Evolutionary conservation across 2,329 filamentous ascomycete species (phyloP).

Genomic region (Penicillium brasilianum): DNA sequence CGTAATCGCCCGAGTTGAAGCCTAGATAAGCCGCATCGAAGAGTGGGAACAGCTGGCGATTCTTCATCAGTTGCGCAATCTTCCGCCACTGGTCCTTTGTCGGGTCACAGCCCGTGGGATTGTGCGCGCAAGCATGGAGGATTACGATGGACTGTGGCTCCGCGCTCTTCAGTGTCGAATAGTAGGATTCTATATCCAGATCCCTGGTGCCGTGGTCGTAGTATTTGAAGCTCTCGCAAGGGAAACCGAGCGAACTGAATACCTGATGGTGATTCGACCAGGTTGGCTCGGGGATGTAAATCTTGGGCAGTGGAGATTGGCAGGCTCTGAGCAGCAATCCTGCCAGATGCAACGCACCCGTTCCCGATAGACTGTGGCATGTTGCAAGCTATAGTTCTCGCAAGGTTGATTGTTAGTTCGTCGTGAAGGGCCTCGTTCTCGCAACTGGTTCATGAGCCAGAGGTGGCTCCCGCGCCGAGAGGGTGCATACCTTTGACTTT

Average conservation of each 20-base stretch:
- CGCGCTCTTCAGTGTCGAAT: slow-evolving; percentile 14
- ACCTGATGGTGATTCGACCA: slow-evolving; percentile 99
- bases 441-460: no score
- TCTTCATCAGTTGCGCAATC: slow-evolving; percentile 73
- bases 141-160: slow-evolving; percentile 24
- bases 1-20: slow-evolving; percentile 34
- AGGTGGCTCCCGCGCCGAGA: background rate
- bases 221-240: slow-evolving; percentile 57
- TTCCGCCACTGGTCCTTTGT: slow-evolving; percentile 90
- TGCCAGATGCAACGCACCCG: slow-evolving; percentile 47
- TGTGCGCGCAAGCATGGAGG: slow-evolving; percentile 92
- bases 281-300: slow-evolving; percentile 90
- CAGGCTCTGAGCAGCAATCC: slow-evolving; percentile 27
- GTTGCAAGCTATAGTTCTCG: slow-evolving; percentile 50
- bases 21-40: slow-evolving; percentile 39
- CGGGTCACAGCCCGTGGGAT: slow-evolving; percentile 93
- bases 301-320: slow-evolving; percentile 35
- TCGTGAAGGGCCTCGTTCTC: background rate
- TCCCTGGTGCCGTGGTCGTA: slow-evolving; percentile 24
- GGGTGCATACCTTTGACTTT: background rate
- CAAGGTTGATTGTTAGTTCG: background rate
- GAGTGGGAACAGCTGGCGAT: slow-evolving; percentile 85
- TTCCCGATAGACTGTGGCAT: slow-evolving; percentile 92
- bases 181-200: slow-evolving; percentile 31
- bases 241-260: slow-evolving; percentile 81